Evolutionary conservation across 129 eudicot genomes (phyloP).

Genomic region (Pulicaria dysenterica): DNA sequence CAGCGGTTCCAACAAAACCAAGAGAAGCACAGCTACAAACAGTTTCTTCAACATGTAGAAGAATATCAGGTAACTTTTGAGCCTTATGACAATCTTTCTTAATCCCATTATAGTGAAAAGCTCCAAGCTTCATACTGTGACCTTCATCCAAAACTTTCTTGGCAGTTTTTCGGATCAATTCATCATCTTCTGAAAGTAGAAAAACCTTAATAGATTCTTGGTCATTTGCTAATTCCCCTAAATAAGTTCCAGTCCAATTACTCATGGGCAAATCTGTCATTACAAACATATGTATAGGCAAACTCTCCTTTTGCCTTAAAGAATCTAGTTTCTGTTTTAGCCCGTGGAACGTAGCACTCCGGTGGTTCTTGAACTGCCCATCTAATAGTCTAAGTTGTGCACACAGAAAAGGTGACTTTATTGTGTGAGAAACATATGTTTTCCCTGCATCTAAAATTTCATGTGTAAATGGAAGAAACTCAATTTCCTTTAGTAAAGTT

Average conservation of each 20-base stretch:
- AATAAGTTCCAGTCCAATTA: conserved; percentile 85
- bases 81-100: conserved; percentile 37
- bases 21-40: conserved; percentile 92
- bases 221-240: conserved; percentile 73
- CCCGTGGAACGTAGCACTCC: conserved; percentile 61
- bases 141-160: conserved; percentile 43
- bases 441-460: conserved; percentile 77
- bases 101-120: conserved; percentile 24
- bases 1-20: conserved; percentile 93
- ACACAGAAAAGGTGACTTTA: conserved; percentile 77
- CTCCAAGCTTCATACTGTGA: conserved; percentile 32
- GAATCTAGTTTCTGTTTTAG: conserved; percentile 63
- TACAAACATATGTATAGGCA: conserved; percentile 75
- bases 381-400: conserved; percentile 92
- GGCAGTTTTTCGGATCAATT: conserved; percentile 55
- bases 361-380: conserved; percentile 96
- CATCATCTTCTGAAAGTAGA: conserved; percentile 59
- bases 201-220: conserved; percentile 59
- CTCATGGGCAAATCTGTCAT: conserved; percentile 90
- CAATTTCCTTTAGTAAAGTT: conserved; percentile 56
- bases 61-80: conserved; percentile 58
- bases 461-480: conserved; percentile 75
- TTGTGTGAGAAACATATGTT: conserved; percentile 52
- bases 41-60: conserved; percentile 76
- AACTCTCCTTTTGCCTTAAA: conserved; percentile 53